Base-by-base conservation (phyloP, 2,329 filamentous ascomycete genomes). In the Metarhizium anisopliae region DNA sequence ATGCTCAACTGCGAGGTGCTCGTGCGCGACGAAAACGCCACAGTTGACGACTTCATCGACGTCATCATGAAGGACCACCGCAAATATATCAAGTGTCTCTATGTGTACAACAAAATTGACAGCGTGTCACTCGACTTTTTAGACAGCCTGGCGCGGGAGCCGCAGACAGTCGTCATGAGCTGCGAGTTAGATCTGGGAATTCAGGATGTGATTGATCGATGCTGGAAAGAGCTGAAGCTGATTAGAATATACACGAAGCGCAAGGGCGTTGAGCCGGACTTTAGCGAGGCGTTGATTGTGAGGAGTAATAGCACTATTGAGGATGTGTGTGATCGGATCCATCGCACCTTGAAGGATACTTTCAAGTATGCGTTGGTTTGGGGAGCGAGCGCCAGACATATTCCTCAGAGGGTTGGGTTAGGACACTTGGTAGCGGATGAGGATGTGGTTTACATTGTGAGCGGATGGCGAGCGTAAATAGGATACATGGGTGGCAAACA, bases 61-160 rank as follows among this genome's bases (percentile, higher is more conserved):
- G 91, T 96, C 59, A 96, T 99, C 73, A 97, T 97, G 93, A 95
- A 94, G 73, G 90, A 96, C 68, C 94, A 99, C 77, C 81, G 94
- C 68, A 99, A 95, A 72, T 99, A 99, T 78, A 96, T 99, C 77
- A 84, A 79, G 70, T 86, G 90, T 68, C 80, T 99, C 36, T 99
- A 99, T 74, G 93, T 97, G 36, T 99, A 99, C 84, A 99, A 99
- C 86, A 99, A 99, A 76, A 95, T 99, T 74, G 94, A 99, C 75
- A 87, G 84, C 70, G 89, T 99, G 58, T 93, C 88, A 47, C 82
- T 99, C 61, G 91, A 96, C 69, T 95, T 95, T 73, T 82, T 99
- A 51, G 89, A 99, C 77, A 85, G 87, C 68, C 79, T 99, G 25
- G 94, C 95, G 5, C 86, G 91, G 58, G 95, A 99, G 74, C 90